Conservation (phyloP, 2,329 filamentous ascomycete genomes). For the Penicillium janthinellum region DNA sequence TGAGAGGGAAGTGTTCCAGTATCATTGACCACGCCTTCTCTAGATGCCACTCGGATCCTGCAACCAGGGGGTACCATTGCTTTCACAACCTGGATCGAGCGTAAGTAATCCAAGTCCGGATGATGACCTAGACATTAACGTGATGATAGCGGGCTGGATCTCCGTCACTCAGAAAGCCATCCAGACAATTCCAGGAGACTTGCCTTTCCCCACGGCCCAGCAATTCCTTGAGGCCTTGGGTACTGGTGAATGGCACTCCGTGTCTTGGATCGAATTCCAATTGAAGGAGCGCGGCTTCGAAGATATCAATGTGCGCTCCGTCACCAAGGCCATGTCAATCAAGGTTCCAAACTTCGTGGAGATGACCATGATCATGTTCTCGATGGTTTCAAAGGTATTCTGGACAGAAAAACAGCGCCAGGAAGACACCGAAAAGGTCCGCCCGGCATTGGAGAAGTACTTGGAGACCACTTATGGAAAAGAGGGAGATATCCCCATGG, state of each 20-base stretch:
- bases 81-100: constrained; percentile 40
- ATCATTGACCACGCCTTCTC: not conserved
- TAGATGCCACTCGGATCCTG: constrained; percentile 39
- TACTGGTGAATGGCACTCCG: constrained; percentile 30
- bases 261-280: constrained; percentile 23
- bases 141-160: constrained; percentile 30
- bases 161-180: constrained; percentile 29
- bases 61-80: constrained; percentile 38
- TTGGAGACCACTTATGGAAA: constrained; percentile 28
- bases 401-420: constrained; percentile 35
- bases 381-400: constrained; percentile 25
- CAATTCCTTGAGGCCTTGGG: constrained; percentile 21
- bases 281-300: constrained; percentile 27
- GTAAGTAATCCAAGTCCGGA: constrained; percentile 18
- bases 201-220: constrained; percentile 27
- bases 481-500: constrained; percentile 25
- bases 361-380: constrained; percentile 25
- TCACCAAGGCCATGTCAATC: constrained; percentile 17
- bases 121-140: not conserved
- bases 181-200: constrained; percentile 27
- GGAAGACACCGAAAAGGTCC: constrained; percentile 22
- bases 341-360: constrained; percentile 24
- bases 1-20: not conserved
- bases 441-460: constrained; percentile 26
- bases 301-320: constrained; percentile 25